Percentiles rank a stretch among this genome's conserved stretches.
These are phyloP conservation scores for Mycena olivaceomarginata DNA, from an alignment of 768 basidiomycete species.

Conservation along the genomic window DNA sequence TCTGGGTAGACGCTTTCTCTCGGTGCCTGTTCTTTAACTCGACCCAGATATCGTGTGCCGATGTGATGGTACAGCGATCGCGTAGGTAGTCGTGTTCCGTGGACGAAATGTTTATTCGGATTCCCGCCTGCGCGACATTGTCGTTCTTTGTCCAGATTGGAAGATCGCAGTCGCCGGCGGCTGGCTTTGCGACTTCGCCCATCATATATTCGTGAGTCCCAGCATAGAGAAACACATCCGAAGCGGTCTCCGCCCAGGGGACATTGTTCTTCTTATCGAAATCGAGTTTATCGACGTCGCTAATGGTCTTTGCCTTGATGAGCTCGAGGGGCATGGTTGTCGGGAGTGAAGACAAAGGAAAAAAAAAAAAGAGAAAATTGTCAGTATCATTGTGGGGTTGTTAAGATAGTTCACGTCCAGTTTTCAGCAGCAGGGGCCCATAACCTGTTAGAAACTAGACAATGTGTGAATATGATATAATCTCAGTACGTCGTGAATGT, in stretches of 20 bases:
- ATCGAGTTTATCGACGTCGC: neutral
- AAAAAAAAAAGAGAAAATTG: neutral
- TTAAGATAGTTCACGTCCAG: neutral
- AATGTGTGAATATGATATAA: neutral
- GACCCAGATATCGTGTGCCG: conserved; percentile 32
- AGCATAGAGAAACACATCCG: conserved; percentile 6
- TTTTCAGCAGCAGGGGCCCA: conserved; percentile 19
- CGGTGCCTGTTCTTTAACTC: conserved; percentile 22
- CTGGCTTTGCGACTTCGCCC: neutral
- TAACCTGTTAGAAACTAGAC: conserved; percentile 28
- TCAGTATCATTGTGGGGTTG: neutral
- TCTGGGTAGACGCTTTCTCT: conserved; percentile 45
- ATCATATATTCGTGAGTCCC: conserved; percentile 3
- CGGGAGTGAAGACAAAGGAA: neutral
- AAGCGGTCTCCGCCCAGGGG: no score
- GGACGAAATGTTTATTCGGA: conserved; percentile 3
- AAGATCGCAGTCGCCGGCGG: neutral
- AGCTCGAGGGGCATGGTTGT: conserved; percentile 11
- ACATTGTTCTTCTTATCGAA: conserved; percentile 18
- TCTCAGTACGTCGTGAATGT: conserved; percentile 3
- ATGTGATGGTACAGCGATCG: neutral
- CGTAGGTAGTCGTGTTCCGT: neutral
- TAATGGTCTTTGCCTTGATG: conserved; percentile 4
- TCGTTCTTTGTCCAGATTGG: conserved; percentile 23
- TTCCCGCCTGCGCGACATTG: conserved; percentile 11